These are phyloP conservation scores for Boletus pseudo-olivaceus DNA, from an alignment of 768 basidiomycete genomes.

Conservation along the genomic window DNA sequence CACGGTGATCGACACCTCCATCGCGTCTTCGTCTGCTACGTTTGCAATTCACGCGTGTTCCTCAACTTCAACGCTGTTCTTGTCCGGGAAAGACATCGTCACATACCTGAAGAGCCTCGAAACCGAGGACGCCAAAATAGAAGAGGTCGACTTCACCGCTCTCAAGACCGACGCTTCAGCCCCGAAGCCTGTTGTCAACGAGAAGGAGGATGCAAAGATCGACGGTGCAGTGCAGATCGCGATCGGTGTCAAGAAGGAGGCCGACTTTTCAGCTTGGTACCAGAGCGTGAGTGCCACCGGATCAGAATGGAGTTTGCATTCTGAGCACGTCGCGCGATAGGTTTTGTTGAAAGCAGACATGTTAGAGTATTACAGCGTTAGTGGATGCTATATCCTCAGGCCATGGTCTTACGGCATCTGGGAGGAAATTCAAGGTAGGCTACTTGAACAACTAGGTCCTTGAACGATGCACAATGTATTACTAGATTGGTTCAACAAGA, in stretches of 20 bases:
- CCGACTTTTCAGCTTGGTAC: constrained; percentile 93
- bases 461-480: background rate
- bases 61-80: constrained; percentile 68
- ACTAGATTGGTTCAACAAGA: constrained; percentile 88
- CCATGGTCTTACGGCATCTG: constrained; percentile 98
- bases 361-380: constrained; percentile 98
- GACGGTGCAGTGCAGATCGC: constrained; percentile 90
- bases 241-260: constrained; percentile 93
- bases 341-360: constrained; percentile 98
- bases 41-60: constrained; percentile 78
- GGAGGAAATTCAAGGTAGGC: constrained; percentile 88
- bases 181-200: constrained; percentile 40
- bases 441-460: background rate
- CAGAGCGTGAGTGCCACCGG: constrained; percentile 61
- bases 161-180: constrained; percentile 47
- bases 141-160: constrained; percentile 69
- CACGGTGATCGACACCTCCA: constrained; percentile 74
- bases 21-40: constrained; percentile 57
- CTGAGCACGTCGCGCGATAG: constrained; percentile 38
- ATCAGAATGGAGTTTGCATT: background rate
- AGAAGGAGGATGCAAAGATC: constrained; percentile 75
- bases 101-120: constrained; percentile 71
- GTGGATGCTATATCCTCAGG: constrained; percentile 97
- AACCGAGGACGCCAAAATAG: constrained; percentile 58
- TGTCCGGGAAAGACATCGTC: constrained; percentile 73